Base-by-base conservation (phyloP, 2,329 filamentous ascomycete species). In the Coniochaeta pulveracea region DNA sequence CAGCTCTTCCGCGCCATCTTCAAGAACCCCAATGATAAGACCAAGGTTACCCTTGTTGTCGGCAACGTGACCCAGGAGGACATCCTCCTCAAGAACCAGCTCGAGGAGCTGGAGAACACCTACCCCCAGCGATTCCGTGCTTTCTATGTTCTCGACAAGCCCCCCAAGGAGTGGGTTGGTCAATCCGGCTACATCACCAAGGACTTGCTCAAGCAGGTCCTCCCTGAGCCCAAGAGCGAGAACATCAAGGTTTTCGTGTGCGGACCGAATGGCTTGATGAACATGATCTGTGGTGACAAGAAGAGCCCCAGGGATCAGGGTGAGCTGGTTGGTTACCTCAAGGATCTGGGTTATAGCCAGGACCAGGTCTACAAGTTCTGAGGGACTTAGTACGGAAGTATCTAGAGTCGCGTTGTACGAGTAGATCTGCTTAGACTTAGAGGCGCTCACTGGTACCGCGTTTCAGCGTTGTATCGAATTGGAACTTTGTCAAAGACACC, bases 161-260 rank as follows among this genome's bases (percentile, higher is more conserved):
- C 75, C 31, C 81, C 81, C 30, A 73, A 84, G 63, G 69, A 69
- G 38, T 94, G 85, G 85, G 58, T 60, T 35, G 81, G 84, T 45
- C 74, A 69, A 50, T 83, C 77, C 57, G 91, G 91, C 41, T 80
- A 67, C 65, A 80, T 98, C 54, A 83, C 62, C 58, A 93, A 94
- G 72, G 86, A 95, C 44, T 69, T 96, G 37, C 64, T 98, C 50
- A 94, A 96, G 80, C 89, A 83, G 33, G 86, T 95, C 8, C 72
- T 96, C 10, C 91, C 91, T 9, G 86, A 93, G 61, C 86, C 91
- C 42, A 91, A 91, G 71, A 72, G 73, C 47, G 82, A 82, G 44
- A 91, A 94, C 63, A 78, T 94, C 66, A 96, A 96, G 76, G 60
- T 96, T 41, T 96, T 98, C 51, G 85, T 98, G 23, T 96, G 89